Base-by-base conservation (phyloP, 108 stramenopile genomes). In the Asterionellopsis glacialis region DNA sequence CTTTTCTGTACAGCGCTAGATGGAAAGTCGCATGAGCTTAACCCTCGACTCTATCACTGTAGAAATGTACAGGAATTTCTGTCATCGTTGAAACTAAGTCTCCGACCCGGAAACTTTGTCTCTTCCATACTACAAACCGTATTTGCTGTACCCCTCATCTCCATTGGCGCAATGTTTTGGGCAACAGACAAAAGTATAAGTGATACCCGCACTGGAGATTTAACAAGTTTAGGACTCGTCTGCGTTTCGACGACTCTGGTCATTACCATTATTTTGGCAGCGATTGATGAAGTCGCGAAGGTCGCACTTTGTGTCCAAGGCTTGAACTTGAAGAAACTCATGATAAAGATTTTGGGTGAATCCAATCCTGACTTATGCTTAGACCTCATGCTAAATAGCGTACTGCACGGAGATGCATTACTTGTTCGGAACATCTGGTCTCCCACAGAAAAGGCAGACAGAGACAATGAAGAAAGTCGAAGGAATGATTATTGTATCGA, bases 1-100 rank as follows among this genome's bases (percentile, higher is more conserved):
- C 28, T 70, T 22, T 28, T 44, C 12, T 27, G 24, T 48, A 54
- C 73, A n/a, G 52, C 64, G 13, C 44, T 67, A 0, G 43, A 76
- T 56, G 64, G 68, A 26, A 44, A 18, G 13, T 52, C 60, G 12
- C 75, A 76, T 45, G 75, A 76, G 39, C 41, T 76, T 13, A 45
- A 66, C 28, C 75, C 75, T 13, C 14, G 13, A 15, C 61, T 40
- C 10, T 56, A 67, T 48, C 70, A 53, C 24, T 33, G 5, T 33
- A 33, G 33, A 33, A 33, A 2, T 33, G 33, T 2, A 33, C 33
- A 33, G 7, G 33, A 33, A 33, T 33, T 33, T 33, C 33, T 33
- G 33, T 5, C 33, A 33, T 5, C 33, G 5, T 33, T 33, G 33
- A 19, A 24, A 21, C 14, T 15, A 1, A 25, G 4, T 24, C 24